Conservation (phyloP, 2,329 filamentous ascomycete genomes). For the Triangularia setosa region DNA sequence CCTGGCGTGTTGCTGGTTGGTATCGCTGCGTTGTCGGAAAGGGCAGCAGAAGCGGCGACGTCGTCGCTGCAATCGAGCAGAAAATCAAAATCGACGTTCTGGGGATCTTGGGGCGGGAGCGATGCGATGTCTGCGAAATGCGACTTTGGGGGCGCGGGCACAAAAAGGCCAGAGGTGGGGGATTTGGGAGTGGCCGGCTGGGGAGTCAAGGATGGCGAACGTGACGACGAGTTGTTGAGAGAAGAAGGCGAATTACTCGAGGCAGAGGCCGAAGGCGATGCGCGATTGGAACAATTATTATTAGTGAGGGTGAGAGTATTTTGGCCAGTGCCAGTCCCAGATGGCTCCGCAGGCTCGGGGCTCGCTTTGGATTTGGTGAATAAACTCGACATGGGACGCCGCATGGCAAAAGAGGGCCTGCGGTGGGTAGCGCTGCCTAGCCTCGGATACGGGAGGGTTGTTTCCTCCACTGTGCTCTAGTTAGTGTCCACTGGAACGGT, state of each 20-base stretch:
- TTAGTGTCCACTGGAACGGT: constrained; percentile 7
- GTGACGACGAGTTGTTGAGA: constrained; percentile 32
- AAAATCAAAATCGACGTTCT: constrained; percentile 2
- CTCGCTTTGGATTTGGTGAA: constrained; percentile 24
- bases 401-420: constrained; percentile 25
- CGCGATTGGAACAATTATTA: constrained; percentile 38
- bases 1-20: constrained; percentile 24
- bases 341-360: constrained; percentile 26
- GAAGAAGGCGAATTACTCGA: constrained; percentile 30
- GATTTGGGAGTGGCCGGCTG: constrained; percentile 44
- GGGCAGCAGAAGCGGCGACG: neutral
- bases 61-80: constrained; percentile 2
- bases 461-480: neutral
- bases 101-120: constrained; percentile 23
- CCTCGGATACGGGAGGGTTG: constrained; percentile 21
- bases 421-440: constrained; percentile 25
- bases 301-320: constrained; percentile 7
- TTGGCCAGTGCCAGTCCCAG: neutral
- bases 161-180: constrained; percentile 27
- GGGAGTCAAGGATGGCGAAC: constrained; percentile 39
- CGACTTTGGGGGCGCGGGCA: constrained; percentile 33
- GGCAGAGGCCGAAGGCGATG: constrained; percentile 29
- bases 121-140: constrained; percentile 25
- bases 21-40: constrained; percentile 23
- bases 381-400: constrained; percentile 23